Percentiles rank a stretch among this genome's conserved stretches.
Evolutionary conservation across 306 rosid species (phyloP).

Genomic region (Arachis stenosperma): DNA sequence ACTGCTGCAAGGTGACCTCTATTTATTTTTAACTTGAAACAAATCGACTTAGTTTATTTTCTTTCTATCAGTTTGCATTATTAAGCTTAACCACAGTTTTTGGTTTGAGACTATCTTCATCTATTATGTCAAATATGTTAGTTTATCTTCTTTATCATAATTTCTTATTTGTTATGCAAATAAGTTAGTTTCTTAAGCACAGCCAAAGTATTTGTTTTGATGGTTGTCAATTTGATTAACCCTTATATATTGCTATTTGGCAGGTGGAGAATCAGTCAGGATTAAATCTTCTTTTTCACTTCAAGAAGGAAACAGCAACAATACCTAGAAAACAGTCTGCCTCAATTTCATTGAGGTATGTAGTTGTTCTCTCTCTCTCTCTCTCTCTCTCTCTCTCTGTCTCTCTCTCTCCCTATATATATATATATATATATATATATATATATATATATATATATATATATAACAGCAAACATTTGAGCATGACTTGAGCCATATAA

Average conservation of each 20-base stretch:
- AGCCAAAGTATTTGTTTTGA: slow-evolving; percentile 19
- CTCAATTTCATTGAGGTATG: slow-evolving; percentile 72
- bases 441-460: too few species aligned
- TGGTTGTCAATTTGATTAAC: slow-evolving; percentile 31
- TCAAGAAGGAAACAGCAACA: slow-evolving; percentile 62
- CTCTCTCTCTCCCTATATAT: too few species aligned
- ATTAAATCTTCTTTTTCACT: slow-evolving; percentile 67
- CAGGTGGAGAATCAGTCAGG: slow-evolving; percentile 90
- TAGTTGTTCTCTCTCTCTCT: background rate
- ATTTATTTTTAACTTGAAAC: slow-evolving; percentile 30
- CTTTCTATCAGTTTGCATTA: slow-evolving; percentile 19
- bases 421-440: too few species aligned
- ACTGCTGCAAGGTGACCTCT: slow-evolving; percentile 80
- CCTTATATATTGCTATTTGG: slow-evolving; percentile 39
- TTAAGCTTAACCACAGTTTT: slow-evolving; percentile 26
- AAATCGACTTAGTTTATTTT: slow-evolving; percentile 27
- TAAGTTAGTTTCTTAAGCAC: slow-evolving; percentile 16
- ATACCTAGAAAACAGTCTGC: slow-evolving; percentile 74
- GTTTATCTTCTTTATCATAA: slow-evolving; percentile 10
- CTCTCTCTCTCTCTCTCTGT: background rate
- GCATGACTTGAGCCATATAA: slow-evolving; percentile 23
- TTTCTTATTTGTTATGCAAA: slow-evolving; percentile 13
- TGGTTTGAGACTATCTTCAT: slow-evolving; percentile 21
- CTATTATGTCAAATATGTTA: slow-evolving; percentile 10
- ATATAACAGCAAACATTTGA: background rate